A percentile compares a stretch with the other conserved stretches of the same genome.
phyloP scores from a whole-genome alignment of 768 basidiomycete genomes.

The Termitomyces titanicus region DNA sequence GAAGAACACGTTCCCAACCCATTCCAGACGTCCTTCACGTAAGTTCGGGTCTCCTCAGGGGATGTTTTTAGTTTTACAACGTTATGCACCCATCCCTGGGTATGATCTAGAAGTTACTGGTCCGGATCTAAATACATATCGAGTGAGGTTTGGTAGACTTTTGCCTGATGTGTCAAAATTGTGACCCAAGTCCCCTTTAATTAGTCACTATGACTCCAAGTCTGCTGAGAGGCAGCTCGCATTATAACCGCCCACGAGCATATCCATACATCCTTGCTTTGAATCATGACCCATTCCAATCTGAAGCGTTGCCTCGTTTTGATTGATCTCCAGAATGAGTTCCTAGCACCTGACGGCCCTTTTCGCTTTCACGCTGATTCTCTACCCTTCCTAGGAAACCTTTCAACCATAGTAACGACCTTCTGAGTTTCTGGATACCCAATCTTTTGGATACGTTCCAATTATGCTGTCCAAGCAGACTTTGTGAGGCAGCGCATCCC shows the following conservation, averaged over 20 bases:
- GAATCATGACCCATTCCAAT: neutral
- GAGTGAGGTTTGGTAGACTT: neutral
- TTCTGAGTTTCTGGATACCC: conserved; percentile 15
- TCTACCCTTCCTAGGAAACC: conserved; percentile 14
- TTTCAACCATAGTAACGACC: conserved; percentile 9
- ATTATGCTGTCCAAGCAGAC: conserved; percentile 12
- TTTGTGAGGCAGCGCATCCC: neutral
- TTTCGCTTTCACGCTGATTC: conserved; percentile 19
- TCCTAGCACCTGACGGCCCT: conserved; percentile 17
- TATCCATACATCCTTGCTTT: neutral
- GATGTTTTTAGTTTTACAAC: neutral
- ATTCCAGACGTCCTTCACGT: no score
- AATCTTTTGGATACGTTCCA: conserved; percentile 21
- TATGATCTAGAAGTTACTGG: neutral
- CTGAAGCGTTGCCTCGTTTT: conserved; percentile 20
- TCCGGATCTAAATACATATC: no score
- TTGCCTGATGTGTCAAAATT: neutral
- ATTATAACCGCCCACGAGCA: neutral
- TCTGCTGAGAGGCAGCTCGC: neutral
- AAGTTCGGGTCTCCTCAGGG: neutral
- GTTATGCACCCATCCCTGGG: no score
- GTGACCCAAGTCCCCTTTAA: neutral
- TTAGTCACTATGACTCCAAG: neutral
- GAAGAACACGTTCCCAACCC: no score
- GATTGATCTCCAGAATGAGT: conserved; percentile 27